These are phyloP conservation scores for Syzygium syzygioides DNA, from an alignment of 441 rosid genomes.

Conservation along the genomic window DNA sequence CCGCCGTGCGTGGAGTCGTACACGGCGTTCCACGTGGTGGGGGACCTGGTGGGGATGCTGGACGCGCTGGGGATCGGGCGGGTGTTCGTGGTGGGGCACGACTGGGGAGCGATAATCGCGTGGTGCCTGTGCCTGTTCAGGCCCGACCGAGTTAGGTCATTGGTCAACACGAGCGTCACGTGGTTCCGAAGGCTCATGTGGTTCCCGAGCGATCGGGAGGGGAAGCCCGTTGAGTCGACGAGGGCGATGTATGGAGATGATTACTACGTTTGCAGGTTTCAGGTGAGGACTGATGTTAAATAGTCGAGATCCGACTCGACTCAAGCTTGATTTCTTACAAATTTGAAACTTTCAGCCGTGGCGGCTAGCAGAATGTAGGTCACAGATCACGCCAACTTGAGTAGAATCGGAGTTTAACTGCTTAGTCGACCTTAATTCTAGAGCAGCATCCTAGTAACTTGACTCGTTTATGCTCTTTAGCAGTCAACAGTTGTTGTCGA, in stretches of 20 bases:
- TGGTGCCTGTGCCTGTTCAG: slow-evolving; percentile 48
- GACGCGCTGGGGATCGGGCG: slow-evolving; percentile 31
- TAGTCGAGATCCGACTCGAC: neutral
- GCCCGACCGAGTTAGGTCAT: slow-evolving; percentile 48
- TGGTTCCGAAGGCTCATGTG: slow-evolving; percentile 2
- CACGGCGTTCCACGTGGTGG: slow-evolving; percentile 42
- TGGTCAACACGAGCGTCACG: slow-evolving; percentile 46
- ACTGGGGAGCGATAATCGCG: slow-evolving; percentile 57
- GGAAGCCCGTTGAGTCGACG: slow-evolving; percentile 28
- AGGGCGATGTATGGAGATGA: slow-evolving; percentile 46
- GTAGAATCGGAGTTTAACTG: no score
- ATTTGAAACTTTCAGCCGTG: neutral
- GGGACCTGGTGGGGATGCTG: slow-evolving; percentile 52
- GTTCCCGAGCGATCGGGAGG: slow-evolving; percentile 30
- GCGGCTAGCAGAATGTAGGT: neutral
- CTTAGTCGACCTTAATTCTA: no score
- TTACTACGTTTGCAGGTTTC: slow-evolving; percentile 51
- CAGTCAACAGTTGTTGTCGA: neutral
- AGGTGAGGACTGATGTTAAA: slow-evolving; percentile 20
- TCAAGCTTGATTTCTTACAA: neutral
- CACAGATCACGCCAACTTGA: no score
- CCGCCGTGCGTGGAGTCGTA: slow-evolving; percentile 33
- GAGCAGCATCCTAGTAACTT: no score
- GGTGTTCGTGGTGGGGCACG: slow-evolving; percentile 59
- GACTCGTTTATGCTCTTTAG: no score